Percentiles rank a stretch among this genome's conserved stretches.
Conservation (phyloP, 805 yeast species). For the Schwanniomyces occidentalis region DNA sequence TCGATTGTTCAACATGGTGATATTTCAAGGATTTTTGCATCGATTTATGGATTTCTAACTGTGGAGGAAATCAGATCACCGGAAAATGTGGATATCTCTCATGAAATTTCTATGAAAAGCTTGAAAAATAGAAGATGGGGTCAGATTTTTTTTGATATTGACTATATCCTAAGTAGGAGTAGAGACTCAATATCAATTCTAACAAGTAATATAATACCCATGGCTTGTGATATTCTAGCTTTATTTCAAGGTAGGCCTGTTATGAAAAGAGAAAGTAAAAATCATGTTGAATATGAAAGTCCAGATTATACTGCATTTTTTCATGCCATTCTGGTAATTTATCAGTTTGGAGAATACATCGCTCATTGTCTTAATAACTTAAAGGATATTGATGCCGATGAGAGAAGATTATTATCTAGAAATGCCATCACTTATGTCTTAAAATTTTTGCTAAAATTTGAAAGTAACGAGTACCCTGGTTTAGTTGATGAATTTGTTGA, state of each 20-base stretch:
- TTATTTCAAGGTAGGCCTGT: conserved; percentile 80
- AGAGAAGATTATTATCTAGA: conserved; percentile 16
- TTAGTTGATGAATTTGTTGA: conserved; percentile 27
- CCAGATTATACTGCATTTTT: conserved; percentile 77
- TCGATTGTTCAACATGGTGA: conserved; percentile 65
- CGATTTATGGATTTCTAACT: conserved; percentile 64
- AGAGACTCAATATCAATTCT: conserved; percentile 50
- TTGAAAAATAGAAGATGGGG: conserved; percentile 74
- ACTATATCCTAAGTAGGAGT: conserved; percentile 73
- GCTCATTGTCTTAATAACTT: conserved; percentile 44
- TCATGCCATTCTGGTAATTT: conserved; percentile 65
- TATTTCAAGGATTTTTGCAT: conserved; percentile 58
- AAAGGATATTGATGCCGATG: conserved; percentile 12
- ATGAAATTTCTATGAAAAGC: conserved; percentile 40
- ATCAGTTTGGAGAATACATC: conserved; percentile 58
- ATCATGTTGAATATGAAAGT: conserved; percentile 89
- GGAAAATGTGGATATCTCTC: conserved; percentile 37
- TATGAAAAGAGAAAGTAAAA: conserved; percentile 67
- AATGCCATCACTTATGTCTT: conserved; percentile 33
- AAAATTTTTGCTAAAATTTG: conserved; percentile 29
- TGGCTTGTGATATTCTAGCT: conserved; percentile 63
- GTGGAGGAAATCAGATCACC: conserved; percentile 50
- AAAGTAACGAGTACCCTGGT: conserved; percentile 28
- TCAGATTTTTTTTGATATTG: conserved; percentile 75
- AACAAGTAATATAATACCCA: conserved; percentile 49